Conservation (phyloP, 352 stramenopile genomes). For the Phytophthora lateralis region DNA sequence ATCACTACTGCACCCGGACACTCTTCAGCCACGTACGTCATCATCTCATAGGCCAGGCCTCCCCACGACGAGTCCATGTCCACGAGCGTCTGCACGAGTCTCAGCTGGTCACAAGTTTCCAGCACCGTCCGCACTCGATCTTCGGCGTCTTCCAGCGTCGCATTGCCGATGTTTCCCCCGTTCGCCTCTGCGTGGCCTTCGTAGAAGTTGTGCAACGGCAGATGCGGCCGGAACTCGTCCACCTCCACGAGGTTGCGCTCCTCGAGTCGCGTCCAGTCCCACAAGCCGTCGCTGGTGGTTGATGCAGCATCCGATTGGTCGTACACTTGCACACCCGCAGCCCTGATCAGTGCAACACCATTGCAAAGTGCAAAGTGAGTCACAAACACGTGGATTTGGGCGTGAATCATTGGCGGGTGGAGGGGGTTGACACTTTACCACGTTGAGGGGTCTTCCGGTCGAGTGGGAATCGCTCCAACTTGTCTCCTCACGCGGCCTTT, state of each 20-base stretch:
- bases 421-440: constrained; percentile 33
- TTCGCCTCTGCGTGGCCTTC: constrained; percentile 54
- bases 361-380: constrained; percentile 1
- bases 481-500: constrained; percentile 51
- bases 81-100: constrained; percentile 67
- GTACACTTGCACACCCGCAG: constrained; percentile 66
- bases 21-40: constrained; percentile 78
- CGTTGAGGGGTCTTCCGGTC: constrained; percentile 37
- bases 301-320: constrained; percentile 45
- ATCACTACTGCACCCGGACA: constrained; percentile 60
- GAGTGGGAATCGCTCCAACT: constrained; percentile 20
- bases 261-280: constrained; percentile 59
- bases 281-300: constrained; percentile 37
- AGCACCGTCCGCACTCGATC: constrained; percentile 65
- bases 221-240: constrained; percentile 72
- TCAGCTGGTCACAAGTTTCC: constrained; percentile 73
- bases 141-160: constrained; percentile 65
- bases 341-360: constrained; percentile 35
- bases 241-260: constrained; percentile 75
- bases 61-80: constrained; percentile 87
- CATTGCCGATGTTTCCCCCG: constrained; percentile 56
- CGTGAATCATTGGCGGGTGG: background rate
- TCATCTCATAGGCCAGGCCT: constrained; percentile 68
- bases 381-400: background rate
- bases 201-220: constrained; percentile 86